Evolutionary conservation across 257 asterid species (phyloP).

Genomic region (Jacaranda mimosifolia): DNA sequence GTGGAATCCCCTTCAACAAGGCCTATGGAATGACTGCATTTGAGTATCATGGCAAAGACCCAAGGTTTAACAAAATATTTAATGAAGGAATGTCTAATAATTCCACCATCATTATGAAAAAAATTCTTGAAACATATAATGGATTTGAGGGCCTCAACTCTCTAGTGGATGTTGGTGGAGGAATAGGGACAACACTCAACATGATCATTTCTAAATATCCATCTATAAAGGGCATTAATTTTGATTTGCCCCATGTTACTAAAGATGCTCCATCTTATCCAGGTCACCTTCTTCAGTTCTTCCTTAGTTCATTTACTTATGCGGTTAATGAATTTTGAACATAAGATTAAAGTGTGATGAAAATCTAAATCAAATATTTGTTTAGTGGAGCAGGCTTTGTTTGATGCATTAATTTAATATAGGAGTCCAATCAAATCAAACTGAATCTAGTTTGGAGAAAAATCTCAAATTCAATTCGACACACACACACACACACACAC

Average conservation of each 20-base stretch:
- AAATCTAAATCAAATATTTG: too few relatives aligned
- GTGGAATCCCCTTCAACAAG: slow-evolving; percentile 85
- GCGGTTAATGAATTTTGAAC: too few relatives aligned
- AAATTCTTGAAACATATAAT: slow-evolving; percentile 64
- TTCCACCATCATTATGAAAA: slow-evolving; percentile 76
- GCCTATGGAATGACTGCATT: slow-evolving; percentile 89
- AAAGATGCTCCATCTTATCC: slow-evolving; percentile 72
- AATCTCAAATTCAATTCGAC: too few relatives aligned
- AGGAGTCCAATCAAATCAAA: too few relatives aligned
- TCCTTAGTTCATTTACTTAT: background rate
- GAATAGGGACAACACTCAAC: slow-evolving; percentile 74
- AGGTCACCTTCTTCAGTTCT: slow-evolving; percentile 38
- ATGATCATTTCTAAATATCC: slow-evolving; percentile 79
- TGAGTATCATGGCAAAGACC: slow-evolving; percentile 80
- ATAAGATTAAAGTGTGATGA: too few relatives aligned
- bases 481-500: too few relatives aligned
- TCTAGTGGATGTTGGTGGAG: slow-evolving; percentile 94
- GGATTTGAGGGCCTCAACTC: slow-evolving; percentile 76
- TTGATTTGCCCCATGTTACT: slow-evolving; percentile 84
- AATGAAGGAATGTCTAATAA: slow-evolving; percentile 84
- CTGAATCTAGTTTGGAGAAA: too few relatives aligned
- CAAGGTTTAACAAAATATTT: slow-evolving; percentile 81
- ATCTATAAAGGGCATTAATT: slow-evolving; percentile 70
- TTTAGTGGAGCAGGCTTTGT: too few relatives aligned
- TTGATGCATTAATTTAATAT: too few relatives aligned